Conservation (phyloP, 371 early-diverging fungal species). For the Saksenaea oblongispora region DNA sequence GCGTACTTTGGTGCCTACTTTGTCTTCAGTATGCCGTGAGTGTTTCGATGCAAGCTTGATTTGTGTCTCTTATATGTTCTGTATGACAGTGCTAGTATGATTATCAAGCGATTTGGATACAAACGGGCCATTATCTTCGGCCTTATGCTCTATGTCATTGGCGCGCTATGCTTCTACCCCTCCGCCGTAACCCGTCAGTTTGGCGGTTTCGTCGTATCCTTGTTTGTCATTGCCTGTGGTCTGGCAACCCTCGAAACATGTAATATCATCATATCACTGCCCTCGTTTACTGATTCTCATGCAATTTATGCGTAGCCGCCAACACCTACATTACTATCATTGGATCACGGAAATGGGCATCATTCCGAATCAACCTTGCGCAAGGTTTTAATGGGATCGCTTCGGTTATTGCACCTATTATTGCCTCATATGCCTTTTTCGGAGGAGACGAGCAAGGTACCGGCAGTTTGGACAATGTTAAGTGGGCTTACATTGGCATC, state of each 20-base stretch:
- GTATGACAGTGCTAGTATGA: slow-evolving; percentile 36
- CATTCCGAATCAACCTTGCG: slow-evolving; percentile 44
- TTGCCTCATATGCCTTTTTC: slow-evolving; percentile 53
- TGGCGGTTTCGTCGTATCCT: slow-evolving; percentile 48
- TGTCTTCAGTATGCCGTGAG: slow-evolving; percentile 49
- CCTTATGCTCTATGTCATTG: slow-evolving; percentile 43
- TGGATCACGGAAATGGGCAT: slow-evolving; percentile 36
- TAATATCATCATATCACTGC: slow-evolving; percentile 13
- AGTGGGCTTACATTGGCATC: slow-evolving; percentile 51
- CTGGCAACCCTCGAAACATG: slow-evolving; percentile 50
- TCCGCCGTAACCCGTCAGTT: slow-evolving; percentile 32
- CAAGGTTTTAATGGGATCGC: slow-evolving; percentile 54
- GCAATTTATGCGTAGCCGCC: slow-evolving; percentile 23
- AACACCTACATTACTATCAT: slow-evolving; percentile 47
- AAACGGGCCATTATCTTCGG: slow-evolving; percentile 47
- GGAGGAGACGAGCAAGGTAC: slow-evolving; percentile 25
- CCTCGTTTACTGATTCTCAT: neutral
- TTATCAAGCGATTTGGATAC: slow-evolving; percentile 45
- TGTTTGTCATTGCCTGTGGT: slow-evolving; percentile 52
- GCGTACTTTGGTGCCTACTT: slow-evolving; percentile 56
- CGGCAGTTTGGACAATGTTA: slow-evolving; percentile 34
- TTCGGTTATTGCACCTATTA: slow-evolving; percentile 43
- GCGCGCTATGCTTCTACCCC: slow-evolving; percentile 51
- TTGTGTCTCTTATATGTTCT: neutral
- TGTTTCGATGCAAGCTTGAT: neutral